A percentile compares a stretch with the other conserved stretches of the same genome.
These are phyloP conservation scores for Avena sativa DNA, from an alignment of 176 grass and related monocot species.

Conservation along the genomic window DNA sequence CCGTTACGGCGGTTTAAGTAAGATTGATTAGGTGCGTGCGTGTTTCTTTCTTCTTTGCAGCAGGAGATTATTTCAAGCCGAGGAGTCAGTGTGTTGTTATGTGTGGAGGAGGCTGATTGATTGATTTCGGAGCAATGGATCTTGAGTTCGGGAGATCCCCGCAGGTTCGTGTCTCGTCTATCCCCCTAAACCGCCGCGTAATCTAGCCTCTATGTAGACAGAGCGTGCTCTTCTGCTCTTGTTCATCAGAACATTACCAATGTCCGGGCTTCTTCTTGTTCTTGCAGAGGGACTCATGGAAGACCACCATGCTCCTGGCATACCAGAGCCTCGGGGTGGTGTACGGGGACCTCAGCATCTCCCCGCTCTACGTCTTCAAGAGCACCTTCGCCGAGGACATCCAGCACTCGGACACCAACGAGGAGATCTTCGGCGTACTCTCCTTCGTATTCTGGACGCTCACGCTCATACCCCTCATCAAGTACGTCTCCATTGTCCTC, in stretches of 20 bases:
- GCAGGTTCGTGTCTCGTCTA: conserved; percentile 33
- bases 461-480: conserved; percentile 90
- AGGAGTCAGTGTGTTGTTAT: not conserved
- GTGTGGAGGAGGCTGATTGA: conserved; percentile 24
- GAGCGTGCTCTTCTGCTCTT: not conserved
- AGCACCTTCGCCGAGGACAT: conserved; percentile 99
- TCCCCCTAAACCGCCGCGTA: not conserved
- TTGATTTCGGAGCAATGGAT: conserved; percentile 61
- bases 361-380: conserved; percentile 91
- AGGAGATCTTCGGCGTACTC: conserved; percentile 93
- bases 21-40: not conserved
- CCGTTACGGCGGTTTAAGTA: not conserved
- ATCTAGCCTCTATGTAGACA: not conserved
- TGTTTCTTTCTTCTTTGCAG: not conserved
- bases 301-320: conserved; percentile 79
- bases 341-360: conserved; percentile 96
- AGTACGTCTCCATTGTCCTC: conserved; percentile 96
- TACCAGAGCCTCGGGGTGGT: conserved; percentile 98
- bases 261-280: conserved; percentile 40
- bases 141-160: conserved; percentile 63
- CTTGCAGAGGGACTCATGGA: conserved; percentile 91
- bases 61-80: not conserved
- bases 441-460: conserved; percentile 99
- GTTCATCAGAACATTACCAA: not conserved
- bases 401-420: conserved; percentile 89